Conservation (phyloP, 75 land plant genomes). For the Picea glauca region DNA sequence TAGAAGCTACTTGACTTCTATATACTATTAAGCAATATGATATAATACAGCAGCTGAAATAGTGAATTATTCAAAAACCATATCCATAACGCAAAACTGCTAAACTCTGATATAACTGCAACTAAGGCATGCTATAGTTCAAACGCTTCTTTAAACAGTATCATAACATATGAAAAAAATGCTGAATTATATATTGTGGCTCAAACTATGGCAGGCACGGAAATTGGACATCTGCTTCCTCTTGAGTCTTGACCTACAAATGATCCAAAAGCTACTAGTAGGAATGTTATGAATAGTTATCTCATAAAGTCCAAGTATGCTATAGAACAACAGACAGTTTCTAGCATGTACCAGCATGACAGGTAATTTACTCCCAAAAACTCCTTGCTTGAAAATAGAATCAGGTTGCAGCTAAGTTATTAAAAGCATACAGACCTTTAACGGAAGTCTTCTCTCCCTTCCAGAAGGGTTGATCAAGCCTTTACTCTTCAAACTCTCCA, state of each 20-base stretch:
- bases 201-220: background rate
- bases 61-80: no score
- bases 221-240: background rate
- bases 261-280: background rate
- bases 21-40: no score
- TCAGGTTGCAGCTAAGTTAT: background rate
- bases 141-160: background rate
- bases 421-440: slow-evolving; percentile 60
- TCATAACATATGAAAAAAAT: background rate
- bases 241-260: background rate
- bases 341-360: background rate
- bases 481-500: slow-evolving; percentile 75
- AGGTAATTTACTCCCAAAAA: no score
- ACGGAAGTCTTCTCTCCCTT: slow-evolving; percentile 76
- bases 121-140: background rate
- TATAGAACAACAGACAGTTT: background rate
- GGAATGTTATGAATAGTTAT: background rate
- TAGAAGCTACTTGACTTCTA: no score
- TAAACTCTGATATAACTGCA: slow-evolving; percentile 1
- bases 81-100: no score
- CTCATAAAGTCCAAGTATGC: background rate
- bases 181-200: background rate
- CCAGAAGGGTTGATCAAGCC: slow-evolving; percentile 92
- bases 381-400: background rate
- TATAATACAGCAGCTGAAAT: no score